Evolutionary conservation across 768 basidiomycete genomes (phyloP).

Genomic region (Suillus ampliporus): DNA sequence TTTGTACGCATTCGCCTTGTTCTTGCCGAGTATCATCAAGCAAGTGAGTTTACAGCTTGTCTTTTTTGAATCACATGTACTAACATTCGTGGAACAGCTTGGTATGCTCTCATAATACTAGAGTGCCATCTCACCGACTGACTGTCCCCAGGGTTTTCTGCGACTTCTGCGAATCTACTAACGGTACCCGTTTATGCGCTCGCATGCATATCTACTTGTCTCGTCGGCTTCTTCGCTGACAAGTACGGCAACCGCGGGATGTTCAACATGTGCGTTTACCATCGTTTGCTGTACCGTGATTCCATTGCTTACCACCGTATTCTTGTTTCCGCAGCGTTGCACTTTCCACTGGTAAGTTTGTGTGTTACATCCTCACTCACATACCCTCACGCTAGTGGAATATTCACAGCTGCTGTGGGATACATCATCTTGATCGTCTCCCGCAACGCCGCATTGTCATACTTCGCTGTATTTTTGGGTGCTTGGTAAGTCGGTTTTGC

Average conservation of each 20-base stretch:
- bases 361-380: not conserved
- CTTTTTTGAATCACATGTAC: slow-evolving; percentile 8
- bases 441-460: slow-evolving; percentile 65
- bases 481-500: slow-evolving; percentile 53
- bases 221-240: slow-evolving; percentile 69
- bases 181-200: slow-evolving; percentile 79
- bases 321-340: slow-evolving; percentile 27
- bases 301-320: slow-evolving; percentile 43
- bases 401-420: slow-evolving; percentile 53
- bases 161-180: slow-evolving; percentile 75
- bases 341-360: slow-evolving; percentile 31
- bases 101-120: slow-evolving; percentile 37
- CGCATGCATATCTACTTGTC: slow-evolving; percentile 70
- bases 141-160: slow-evolving; percentile 56
- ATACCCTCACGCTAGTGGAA: slow-evolving; percentile 10
- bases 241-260: slow-evolving; percentile 61
- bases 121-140: slow-evolving; percentile 7
- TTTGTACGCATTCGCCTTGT: slow-evolving; percentile 78
- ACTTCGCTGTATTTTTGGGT: slow-evolving; percentile 74
- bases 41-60: slow-evolving; percentile 47
- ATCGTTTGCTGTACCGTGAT: not conserved
- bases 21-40: slow-evolving; percentile 80
- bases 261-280: slow-evolving; percentile 61
- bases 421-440: slow-evolving; percentile 76
- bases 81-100: slow-evolving; percentile 35